Evolutionary conservation across 495 filamentous ascomycete species (phyloP), one percentile per base, ranked within the genome.

Genomic region (Aspergillus heteromorphus): DNA sequence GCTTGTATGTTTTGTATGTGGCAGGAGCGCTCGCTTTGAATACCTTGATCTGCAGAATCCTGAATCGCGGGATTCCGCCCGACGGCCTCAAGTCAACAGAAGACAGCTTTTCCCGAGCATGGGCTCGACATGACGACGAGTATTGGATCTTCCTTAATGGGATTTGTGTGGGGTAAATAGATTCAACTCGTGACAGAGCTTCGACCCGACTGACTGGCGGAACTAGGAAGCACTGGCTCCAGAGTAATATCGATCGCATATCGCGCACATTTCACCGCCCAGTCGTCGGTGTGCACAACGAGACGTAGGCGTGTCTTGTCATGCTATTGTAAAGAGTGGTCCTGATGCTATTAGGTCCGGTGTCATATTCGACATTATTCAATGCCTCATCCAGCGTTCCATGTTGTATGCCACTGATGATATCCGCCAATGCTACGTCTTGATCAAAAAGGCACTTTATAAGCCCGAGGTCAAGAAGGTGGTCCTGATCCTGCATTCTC

Each of bases 221-320:
- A 21, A 23, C 23, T 18, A 74, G 72, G 10, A 47, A 59, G 19
- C 70, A 52, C 60, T 73, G 63, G 85, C 68, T 88, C 11, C 81
- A 87, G 68, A 73, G 67, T 42, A 91, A 89, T 57, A 71, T 92
- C 51, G 79, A 95, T 63, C 79, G 85, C 10, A 69, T 93, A 9
- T 82, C 87, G 0, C 67, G 82, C 45, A 90, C 85, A 25, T 95
- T 95, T 63, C 83, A 86, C 48, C 79, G 90, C 6, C 84, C 80
- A 2, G 69, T 95, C 18, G 76, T 81, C 0, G 90, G 89, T n/a
- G 79, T 95, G n/a, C 90, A 91, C 56, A 95, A 93, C 61, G 81
- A 78, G 40, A 93, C 87, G 66, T 85, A 71, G 9, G 68, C 63
- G 5, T 48, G 2, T 23, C 45, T 1, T 2, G 1, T 25, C 13